Percentiles rank a stretch among this genome's conserved stretches.
These are phyloP conservation scores for Ilex asprella DNA, from an alignment of 257 asterid genomes.

Conservation along the genomic window DNA sequence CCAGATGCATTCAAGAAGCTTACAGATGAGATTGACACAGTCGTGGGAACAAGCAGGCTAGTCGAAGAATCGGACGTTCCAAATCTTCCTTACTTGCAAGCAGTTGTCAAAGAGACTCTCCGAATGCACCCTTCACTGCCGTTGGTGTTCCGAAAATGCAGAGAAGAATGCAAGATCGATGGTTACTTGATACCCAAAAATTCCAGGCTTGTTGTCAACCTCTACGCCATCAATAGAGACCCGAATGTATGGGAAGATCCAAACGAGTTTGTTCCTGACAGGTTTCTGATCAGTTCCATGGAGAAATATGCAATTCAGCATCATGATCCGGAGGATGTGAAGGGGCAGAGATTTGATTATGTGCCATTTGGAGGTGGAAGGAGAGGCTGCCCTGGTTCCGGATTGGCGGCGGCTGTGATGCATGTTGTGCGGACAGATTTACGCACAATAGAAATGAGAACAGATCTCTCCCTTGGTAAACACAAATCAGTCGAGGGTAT, in stretches of 20 bases:
- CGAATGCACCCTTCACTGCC: neutral
- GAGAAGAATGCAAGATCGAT: neutral
- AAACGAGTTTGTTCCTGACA: neutral
- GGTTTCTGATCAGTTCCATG: neutral
- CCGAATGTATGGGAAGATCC: neutral
- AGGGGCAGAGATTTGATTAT: neutral
- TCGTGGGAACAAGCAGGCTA: neutral
- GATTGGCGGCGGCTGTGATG: neutral
- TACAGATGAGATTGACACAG: neutral
- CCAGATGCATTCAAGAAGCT: neutral
- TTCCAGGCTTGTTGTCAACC: neutral
- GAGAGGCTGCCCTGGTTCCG: neutral
- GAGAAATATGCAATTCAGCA: too few species aligned
- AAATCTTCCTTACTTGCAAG: neutral
- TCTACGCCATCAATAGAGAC: neutral
- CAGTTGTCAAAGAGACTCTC: neutral
- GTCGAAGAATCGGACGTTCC: neutral
- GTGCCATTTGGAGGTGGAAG: neutral
- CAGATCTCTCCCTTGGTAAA: too few species aligned
- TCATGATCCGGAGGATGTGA: neutral
- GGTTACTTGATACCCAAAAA: neutral
- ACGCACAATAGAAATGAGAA: too few species aligned
- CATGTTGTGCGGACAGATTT: too few species aligned
- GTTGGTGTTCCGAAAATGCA: neutral
- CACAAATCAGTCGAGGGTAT: too few species aligned